Conservation (phyloP, 2,329 filamentous ascomycete genomes). For the Talaromyces sp. region DNA sequence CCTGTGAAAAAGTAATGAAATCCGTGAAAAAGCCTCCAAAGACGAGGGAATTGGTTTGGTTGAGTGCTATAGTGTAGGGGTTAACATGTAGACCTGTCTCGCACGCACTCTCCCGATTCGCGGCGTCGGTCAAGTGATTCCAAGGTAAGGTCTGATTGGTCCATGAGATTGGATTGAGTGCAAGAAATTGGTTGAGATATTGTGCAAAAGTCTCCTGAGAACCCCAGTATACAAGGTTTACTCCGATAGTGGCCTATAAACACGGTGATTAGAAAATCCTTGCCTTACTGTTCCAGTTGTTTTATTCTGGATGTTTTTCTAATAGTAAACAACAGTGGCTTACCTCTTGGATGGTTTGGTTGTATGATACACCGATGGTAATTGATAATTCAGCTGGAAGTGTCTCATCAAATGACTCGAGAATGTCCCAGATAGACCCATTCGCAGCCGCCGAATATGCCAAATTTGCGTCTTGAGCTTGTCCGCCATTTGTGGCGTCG, state of each 20-base stretch:
- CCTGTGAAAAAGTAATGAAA: conserved; percentile 5
- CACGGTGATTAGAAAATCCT: not conserved
- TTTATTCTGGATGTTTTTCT: not conserved
- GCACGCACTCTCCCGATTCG: conserved; percentile 1
- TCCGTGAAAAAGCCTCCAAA: conserved; percentile 10
- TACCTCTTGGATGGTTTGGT: conserved; percentile 3
- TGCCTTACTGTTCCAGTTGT: not conserved
- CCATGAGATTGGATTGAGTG: conserved; percentile 2
- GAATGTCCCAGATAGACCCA: conserved; percentile 2
- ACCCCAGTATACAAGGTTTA: conserved; percentile 8
- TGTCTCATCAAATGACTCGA: conserved; percentile 7
- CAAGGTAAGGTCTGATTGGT: conserved; percentile 4
- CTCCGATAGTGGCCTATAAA: conserved; percentile 2
- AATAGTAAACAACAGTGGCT: not conserved
- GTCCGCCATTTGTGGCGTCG: conserved; percentile 14
- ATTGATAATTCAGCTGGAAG: conserved; percentile 3
- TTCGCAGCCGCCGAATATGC: conserved; percentile 11
- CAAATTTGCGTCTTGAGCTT: conserved; percentile 16
- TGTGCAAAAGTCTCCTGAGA: not conserved
- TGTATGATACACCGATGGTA: conserved; percentile 2
- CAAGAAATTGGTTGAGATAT: conserved; percentile 4
- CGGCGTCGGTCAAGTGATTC: not conserved
- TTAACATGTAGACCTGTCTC: conserved; percentile 4
- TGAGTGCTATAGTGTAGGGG: conserved; percentile 4
- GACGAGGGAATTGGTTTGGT: conserved; percentile 1